phyloP scores from a whole-genome alignment of 352 stramenopile genomes.

The Globisporangium acanthophoron region DNA sequence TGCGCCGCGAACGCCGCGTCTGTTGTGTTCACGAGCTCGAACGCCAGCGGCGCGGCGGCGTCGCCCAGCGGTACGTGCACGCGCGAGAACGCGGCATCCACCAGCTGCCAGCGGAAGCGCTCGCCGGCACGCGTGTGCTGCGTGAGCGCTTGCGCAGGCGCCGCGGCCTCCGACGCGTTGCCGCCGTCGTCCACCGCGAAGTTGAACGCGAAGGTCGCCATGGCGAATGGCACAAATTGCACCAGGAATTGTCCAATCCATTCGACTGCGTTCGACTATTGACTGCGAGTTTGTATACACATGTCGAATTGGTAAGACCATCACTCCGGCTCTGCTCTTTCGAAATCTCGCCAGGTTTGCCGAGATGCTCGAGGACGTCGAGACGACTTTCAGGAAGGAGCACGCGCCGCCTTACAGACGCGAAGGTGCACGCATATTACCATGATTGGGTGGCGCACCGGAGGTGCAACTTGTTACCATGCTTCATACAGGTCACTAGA shows the following conservation, averaged over 20 bases:
- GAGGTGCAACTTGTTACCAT: not conserved
- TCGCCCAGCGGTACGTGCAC: slow-evolving; percentile 23
- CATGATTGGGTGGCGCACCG: not conserved
- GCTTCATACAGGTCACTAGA: slow-evolving; percentile 52
- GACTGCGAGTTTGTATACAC: not conserved
- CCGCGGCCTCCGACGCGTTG: not conserved
- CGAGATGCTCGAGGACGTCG: slow-evolving; percentile 70
- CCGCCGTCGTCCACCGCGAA: slow-evolving; percentile 35
- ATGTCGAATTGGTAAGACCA: too few relatives aligned
- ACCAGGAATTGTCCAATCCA: not conserved
- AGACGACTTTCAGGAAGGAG: slow-evolving; percentile 73
- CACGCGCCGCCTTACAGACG: slow-evolving; percentile 61
- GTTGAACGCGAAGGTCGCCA: slow-evolving; percentile 62
- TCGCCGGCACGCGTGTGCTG: slow-evolving; percentile 40
- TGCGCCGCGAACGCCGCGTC: slow-evolving; percentile 37
- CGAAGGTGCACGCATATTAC: slow-evolving; percentile 41
- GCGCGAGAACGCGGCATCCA: slow-evolving; percentile 18
- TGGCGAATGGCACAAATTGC: not conserved
- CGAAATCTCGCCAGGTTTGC: slow-evolving; percentile 38
- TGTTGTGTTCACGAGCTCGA: slow-evolving; percentile 63
- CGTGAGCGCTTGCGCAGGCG: not conserved
- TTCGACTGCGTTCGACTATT: not conserved
- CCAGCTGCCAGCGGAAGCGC: slow-evolving; percentile 35
- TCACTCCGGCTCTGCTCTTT: not conserved
- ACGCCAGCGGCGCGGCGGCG: slow-evolving; percentile 20